Evolutionary conservation across 768 basidiomycete genomes (phyloP).

Genomic region (Trichaptum fuscoviolaceum): DNA sequence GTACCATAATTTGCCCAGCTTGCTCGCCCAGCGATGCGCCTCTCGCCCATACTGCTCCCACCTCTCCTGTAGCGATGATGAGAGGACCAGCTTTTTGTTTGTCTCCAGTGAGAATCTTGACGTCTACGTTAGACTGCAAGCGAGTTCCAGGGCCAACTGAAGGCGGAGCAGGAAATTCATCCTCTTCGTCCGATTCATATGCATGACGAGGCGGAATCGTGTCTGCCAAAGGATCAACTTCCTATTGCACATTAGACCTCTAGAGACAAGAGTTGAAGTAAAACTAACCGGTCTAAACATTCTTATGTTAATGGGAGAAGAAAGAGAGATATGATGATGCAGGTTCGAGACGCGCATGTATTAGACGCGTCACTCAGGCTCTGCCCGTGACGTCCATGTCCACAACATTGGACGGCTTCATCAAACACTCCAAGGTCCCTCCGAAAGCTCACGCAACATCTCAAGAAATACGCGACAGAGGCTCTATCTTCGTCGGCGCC

Average conservation of each 20-base stretch:
- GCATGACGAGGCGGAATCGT: constrained; percentile 53
- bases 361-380: not conserved
- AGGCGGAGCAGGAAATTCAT: constrained; percentile 34
- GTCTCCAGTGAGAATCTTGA: not conserved
- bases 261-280: not conserved
- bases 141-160: not conserved
- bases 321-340: not conserved
- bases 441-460: constrained; percentile 51
- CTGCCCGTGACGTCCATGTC: not conserved
- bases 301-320: not conserved
- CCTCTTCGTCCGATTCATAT: constrained; percentile 62
- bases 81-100: constrained; percentile 26
- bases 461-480: constrained; percentile 70
- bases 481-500: constrained; percentile 64
- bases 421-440: constrained; percentile 38
- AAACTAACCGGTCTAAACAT: not conserved
- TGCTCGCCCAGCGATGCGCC: constrained; percentile 51
- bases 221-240: constrained; percentile 52
- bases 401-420: constrained; percentile 42
- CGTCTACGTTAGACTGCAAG: not conserved
- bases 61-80: constrained; percentile 42
- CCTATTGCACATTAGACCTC: not conserved
- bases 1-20: constrained; percentile 38
- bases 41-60: constrained; percentile 45
- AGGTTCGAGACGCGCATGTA: not conserved